These are phyloP conservation scores for Thalassiosira pacifica DNA, from an alignment of 352 stramenopile genomes.

Conservation along the genomic window DNA sequence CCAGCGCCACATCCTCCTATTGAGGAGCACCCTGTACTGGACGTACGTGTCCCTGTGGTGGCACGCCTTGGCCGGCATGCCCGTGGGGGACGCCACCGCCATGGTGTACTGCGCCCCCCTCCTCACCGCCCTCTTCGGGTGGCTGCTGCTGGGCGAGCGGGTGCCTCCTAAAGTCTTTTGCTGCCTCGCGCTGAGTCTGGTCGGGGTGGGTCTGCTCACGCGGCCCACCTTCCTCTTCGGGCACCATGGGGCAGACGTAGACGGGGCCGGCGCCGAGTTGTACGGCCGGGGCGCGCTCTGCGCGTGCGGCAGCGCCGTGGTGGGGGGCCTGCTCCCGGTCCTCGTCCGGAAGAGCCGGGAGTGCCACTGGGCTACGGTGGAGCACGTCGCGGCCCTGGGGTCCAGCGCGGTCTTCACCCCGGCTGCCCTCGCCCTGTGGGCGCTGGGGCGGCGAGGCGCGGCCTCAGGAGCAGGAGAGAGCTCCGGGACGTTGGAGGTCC, in stretches of 20 bases:
- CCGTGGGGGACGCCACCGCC: background rate
- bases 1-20: background rate
- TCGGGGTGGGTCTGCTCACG: background rate
- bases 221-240: background rate
- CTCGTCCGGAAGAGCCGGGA: background rate
- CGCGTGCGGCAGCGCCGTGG: background rate
- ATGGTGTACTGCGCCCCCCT: background rate
- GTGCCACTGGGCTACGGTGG: background rate
- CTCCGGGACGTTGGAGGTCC: background rate
- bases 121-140: background rate
- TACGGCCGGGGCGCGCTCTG: background rate
- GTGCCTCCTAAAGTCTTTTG: background rate
- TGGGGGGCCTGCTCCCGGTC: background rate
- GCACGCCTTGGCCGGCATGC: background rate
- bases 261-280: background rate
- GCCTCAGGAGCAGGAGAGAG: background rate
- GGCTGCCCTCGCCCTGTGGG: background rate
- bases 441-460: background rate
- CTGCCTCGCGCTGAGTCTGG: background rate
- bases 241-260: background rate
- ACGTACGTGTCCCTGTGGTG: background rate
- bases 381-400: background rate
- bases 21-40: background rate
- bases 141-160: background rate
- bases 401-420: background rate